phyloP scores from a whole-genome alignment of 2,329 filamentous ascomycete genomes.

The Byssochlamys sp. region DNA sequence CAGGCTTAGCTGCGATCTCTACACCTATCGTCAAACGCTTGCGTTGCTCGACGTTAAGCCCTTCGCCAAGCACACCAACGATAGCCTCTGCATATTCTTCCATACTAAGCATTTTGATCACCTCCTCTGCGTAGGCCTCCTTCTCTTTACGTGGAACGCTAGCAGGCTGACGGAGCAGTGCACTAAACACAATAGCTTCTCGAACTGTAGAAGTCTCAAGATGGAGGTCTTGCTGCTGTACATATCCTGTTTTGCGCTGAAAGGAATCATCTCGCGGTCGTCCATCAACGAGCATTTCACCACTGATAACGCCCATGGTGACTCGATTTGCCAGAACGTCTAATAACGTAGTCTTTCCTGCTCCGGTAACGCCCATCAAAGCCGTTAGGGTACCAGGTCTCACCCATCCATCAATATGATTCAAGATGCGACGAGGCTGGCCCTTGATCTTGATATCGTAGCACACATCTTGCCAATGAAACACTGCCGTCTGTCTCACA shows the following conservation, averaged over 20 bases:
- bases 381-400: slow-evolving; percentile 84
- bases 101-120: slow-evolving; percentile 87
- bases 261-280: slow-evolving; percentile 67
- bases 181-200: slow-evolving; percentile 79
- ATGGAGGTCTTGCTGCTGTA: slow-evolving; percentile 87
- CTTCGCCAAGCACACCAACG: slow-evolving; percentile 82
- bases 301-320: slow-evolving; percentile 82
- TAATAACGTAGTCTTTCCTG: slow-evolving; percentile 83
- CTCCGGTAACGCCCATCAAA: slow-evolving; percentile 80
- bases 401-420: slow-evolving; percentile 85
- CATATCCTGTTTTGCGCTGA: slow-evolving; percentile 85
- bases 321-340: slow-evolving; percentile 77
- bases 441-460: slow-evolving; percentile 75
- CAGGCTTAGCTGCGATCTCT: slow-evolving; percentile 87
- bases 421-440: slow-evolving; percentile 64
- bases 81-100: slow-evolving; percentile 83
- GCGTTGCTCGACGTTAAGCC: slow-evolving; percentile 53
- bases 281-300: slow-evolving; percentile 78
- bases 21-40: slow-evolving; percentile 86
- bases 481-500: slow-evolving; percentile 62
- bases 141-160: slow-evolving; percentile 65
- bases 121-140: slow-evolving; percentile 75
- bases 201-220: slow-evolving; percentile 75
- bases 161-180: slow-evolving; percentile 71
- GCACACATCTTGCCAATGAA: slow-evolving; percentile 77